Conservation (phyloP, 768 basidiomycete genomes). For the Leccinum variicolor region DNA sequence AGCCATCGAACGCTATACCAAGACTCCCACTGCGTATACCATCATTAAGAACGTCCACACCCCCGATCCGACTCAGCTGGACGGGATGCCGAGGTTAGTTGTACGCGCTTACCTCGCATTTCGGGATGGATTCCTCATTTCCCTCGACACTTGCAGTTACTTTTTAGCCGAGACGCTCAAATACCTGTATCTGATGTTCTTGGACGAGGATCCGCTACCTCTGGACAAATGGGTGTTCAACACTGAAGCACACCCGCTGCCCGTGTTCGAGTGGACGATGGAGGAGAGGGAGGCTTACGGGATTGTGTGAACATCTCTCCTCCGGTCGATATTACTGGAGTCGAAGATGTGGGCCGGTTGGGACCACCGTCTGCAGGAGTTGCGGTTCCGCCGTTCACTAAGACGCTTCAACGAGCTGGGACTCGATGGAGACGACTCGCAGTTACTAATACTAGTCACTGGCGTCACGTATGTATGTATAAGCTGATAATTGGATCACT, state of each 20-base stretch:
- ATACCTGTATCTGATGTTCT: slow-evolving; percentile 70
- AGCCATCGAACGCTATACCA: slow-evolving; percentile 57
- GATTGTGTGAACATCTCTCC: slow-evolving; percentile 6
- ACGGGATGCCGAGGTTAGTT: slow-evolving; percentile 71
- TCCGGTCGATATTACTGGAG: too few relatives aligned
- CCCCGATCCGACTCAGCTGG: slow-evolving; percentile 33
- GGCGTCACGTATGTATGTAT: too few relatives aligned
- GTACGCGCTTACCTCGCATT: background rate
- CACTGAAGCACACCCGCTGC: slow-evolving; percentile 74
- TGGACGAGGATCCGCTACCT: slow-evolving; percentile 54
- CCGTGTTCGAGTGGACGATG: slow-evolving; percentile 63
- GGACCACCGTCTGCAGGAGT: too few relatives aligned
- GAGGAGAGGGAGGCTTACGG: slow-evolving; percentile 48
- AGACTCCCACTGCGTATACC: slow-evolving; percentile 57
- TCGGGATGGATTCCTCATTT: slow-evolving; percentile 11
- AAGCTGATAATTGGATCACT: too few relatives aligned
- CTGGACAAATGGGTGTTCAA: slow-evolving; percentile 59
- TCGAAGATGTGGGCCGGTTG: too few relatives aligned
- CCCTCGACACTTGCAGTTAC: slow-evolving; percentile 32
- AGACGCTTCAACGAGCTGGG: too few relatives aligned
- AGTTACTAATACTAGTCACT: too few relatives aligned
- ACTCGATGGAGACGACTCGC: too few relatives aligned
- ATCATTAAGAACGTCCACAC: slow-evolving; percentile 46
- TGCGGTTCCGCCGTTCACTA: too few relatives aligned
- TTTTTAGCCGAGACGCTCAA: slow-evolving; percentile 63